These are phyloP conservation scores for Arctium minus DNA, from an alignment of 129 eudicot genomes.

Conservation along the genomic window DNA sequence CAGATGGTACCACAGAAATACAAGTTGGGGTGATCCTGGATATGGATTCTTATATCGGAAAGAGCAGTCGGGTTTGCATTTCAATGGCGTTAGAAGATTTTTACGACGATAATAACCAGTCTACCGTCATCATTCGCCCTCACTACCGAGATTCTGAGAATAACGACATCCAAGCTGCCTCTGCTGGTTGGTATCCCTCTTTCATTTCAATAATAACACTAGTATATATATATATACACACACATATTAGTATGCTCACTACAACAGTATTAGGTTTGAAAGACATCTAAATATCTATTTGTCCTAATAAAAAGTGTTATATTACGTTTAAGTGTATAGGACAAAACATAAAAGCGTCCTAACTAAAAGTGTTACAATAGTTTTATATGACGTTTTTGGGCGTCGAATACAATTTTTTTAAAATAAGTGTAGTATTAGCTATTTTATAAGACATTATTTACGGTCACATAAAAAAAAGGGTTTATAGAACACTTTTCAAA, in stretches of 20 bases:
- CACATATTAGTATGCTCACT: neutral
- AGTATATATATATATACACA: too few species aligned
- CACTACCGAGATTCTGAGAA: constrained; percentile 35
- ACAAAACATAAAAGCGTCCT: too few species aligned
- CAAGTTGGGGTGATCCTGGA: constrained; percentile 48
- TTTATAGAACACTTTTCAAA: too few species aligned
- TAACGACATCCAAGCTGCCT: constrained; percentile 38
- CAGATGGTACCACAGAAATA: constrained; percentile 6
- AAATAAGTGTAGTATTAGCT: too few species aligned
- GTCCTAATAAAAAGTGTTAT: too few species aligned
- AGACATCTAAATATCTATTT: too few species aligned
- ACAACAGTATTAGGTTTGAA: neutral
- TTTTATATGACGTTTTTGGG: too few species aligned
- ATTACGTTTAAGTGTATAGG: too few species aligned
- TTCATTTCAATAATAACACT: neutral
- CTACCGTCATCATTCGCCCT: constrained; percentile 30
- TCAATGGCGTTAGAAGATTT: constrained; percentile 42
- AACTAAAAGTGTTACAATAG: too few species aligned
- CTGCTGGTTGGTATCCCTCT: constrained; percentile 17
- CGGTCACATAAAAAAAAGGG: too few species aligned
- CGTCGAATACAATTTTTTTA: too few species aligned
- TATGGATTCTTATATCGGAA: constrained; percentile 25
- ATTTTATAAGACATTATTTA: too few species aligned
- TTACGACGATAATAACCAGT: constrained; percentile 4
- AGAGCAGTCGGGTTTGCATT: constrained; percentile 27